Evolutionary conservation across 805 yeast genomes (phyloP).

Genomic region (Myxozyma mucilagina): DNA sequence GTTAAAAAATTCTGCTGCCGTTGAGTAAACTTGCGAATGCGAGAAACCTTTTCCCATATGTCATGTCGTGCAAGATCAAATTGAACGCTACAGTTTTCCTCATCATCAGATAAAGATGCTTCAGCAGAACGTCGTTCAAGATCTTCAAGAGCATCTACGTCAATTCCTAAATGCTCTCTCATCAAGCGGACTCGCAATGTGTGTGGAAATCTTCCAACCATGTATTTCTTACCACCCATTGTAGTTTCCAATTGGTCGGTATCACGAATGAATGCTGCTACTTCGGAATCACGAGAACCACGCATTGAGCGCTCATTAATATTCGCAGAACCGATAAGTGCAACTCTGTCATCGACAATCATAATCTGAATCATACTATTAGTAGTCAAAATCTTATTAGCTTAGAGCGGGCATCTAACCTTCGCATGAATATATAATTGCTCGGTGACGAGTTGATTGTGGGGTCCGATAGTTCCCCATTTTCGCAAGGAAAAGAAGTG

Average conservation of each 20-base stretch:
- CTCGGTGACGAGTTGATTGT: slow-evolving; percentile 74
- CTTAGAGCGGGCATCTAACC: slow-evolving; percentile 38
- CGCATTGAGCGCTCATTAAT: slow-evolving; percentile 95
- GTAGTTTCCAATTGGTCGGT: slow-evolving; percentile 63
- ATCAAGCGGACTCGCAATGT: slow-evolving; percentile 83
- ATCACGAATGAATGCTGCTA: slow-evolving; percentile 86
- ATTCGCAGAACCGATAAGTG: slow-evolving; percentile 95
- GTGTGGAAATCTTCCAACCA: slow-evolving; percentile 86
- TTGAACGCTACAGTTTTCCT: background rate
- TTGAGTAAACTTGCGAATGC: slow-evolving; percentile 5
- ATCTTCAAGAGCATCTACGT: slow-evolving; percentile 79
- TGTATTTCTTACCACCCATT: slow-evolving; percentile 81
- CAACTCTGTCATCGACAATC: slow-evolving; percentile 90
- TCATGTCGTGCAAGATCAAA: slow-evolving; percentile 14
- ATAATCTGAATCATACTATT: slow-evolving; percentile 40
- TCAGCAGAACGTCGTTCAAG: slow-evolving; percentile 63
- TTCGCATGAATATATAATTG: slow-evolving; percentile 94
- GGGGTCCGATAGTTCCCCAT: slow-evolving; percentile 90
- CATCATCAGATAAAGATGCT: background rate
- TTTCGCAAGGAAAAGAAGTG: slow-evolving; percentile 89
- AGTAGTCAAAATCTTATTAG: background rate
- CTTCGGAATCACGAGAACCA: slow-evolving; percentile 91
- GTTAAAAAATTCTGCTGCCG: slow-evolving; percentile 2
- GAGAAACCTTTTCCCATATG: slow-evolving; percentile 22
- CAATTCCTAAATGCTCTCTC: slow-evolving; percentile 96